Evolutionary conservation across 1,284 basidiomycete genomes (phyloP), one percentile per base, ranked within the genome.

Genomic region (Hypsizygus ulmarius): DNA sequence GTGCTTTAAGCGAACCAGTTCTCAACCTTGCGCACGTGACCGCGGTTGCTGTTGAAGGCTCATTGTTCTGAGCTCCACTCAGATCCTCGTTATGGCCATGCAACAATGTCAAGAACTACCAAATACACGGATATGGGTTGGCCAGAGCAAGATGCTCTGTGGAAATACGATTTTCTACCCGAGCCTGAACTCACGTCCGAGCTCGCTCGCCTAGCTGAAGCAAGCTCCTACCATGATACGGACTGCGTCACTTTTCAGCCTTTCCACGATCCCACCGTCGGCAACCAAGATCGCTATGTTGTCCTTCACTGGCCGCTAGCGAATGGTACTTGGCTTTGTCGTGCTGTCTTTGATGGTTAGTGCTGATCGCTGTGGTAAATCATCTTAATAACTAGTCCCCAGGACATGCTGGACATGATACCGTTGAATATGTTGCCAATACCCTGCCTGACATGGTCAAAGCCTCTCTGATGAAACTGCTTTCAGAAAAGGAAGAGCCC

Each of bases 331-430:
- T 86, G 83, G 83, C 62, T 65, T 7, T 84, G 82, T 55, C 75
- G 74, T 43, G 79, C 73, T 32, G 65, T 86, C 33, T 79, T 83
- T 51, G 83, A 85, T 58, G 82, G 82, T 84, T 50, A 47, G 61
- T 39, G 6, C 15, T 51, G 38, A 35, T 30, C 30, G 41, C 16
- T 33, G n/a, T 37, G 21, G 14, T 42, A 7, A 47, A 19, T 21
- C 21, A 42, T 29, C 18, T 16, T 44, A 21, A 16, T 45, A 53
- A 45, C 14, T 10, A 30, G 18, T 11, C 32, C 8, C 30, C 30
- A 84, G 83, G 83, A 40, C 83, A 86, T 55, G 76, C 75, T 36
- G 79, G 79, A 43, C 76, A 79, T 57, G 71, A 80, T 39, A 80
- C 79, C 1, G 82, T 77, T 30, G 75, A 84, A 52, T 72, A 76